These are phyloP conservation scores for Cornus suecica DNA, from an alignment of 148 eudicot species.

Conservation along the genomic window DNA sequence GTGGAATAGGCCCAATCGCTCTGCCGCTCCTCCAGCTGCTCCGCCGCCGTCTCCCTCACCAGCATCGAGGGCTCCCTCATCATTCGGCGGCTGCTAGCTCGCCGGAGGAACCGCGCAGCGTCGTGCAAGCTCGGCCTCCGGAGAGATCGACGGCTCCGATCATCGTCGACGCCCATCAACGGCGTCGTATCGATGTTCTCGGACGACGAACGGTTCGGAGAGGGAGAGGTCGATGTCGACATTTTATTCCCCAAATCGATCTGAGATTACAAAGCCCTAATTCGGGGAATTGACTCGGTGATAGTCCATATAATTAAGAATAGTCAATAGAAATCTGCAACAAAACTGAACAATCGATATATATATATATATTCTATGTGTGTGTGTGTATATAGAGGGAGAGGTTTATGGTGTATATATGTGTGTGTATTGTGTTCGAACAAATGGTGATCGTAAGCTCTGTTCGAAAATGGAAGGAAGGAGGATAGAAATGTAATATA, in stretches of 20 bases:
- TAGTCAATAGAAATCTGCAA: no score
- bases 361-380: no score
- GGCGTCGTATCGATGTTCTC: slow-evolving; percentile 25
- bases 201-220: slow-evolving; percentile 8
- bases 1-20: slow-evolving; percentile 69
- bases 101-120: slow-evolving; percentile 61
- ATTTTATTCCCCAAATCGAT: not conserved
- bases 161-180: slow-evolving; percentile 21
- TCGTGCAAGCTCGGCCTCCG: slow-evolving; percentile 43
- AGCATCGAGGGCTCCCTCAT: slow-evolving; percentile 56
- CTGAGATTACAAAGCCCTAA: not conserved
- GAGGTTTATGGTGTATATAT: not conserved
- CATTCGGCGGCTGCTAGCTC: slow-evolving; percentile 46
- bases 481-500: no score
- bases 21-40: slow-evolving; percentile 64
- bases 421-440: no score
- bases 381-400: not conserved
- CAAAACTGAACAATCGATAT: not conserved
- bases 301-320: no score
- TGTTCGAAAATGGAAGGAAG: no score
- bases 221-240: slow-evolving; percentile 9
- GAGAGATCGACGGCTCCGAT: slow-evolving; percentile 9
- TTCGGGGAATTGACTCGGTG: not conserved
- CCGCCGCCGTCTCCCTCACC: slow-evolving; percentile 70
- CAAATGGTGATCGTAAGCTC: no score